Evolutionary conservation across 2,329 filamentous ascomycete species (phyloP).

Genomic region (Monosporascus ibericus): DNA sequence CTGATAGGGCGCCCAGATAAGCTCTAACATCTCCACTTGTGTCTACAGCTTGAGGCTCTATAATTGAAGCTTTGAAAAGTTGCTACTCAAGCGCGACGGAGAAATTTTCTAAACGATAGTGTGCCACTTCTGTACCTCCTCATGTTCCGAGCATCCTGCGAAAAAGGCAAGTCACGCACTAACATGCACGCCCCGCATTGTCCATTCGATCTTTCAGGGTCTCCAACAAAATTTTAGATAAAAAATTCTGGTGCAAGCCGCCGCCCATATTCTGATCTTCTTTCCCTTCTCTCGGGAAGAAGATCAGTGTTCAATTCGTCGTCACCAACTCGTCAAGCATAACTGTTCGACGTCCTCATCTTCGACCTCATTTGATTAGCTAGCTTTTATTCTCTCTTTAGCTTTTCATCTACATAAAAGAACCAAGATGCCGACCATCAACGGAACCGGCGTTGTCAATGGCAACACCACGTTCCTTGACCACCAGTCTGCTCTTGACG

Average conservation of each 20-base stretch:
- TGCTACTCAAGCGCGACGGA: no score
- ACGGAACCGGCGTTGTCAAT: conserved; percentile 53
- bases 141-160: no score
- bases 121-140: no score
- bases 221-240: conserved; percentile 11
- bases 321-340: conserved; percentile 26
- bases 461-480: conserved; percentile 59
- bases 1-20: no score
- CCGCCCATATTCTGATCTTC: conserved; percentile 26
- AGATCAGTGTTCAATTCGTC: conserved; percentile 34
- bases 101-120: no score
- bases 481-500: conserved; percentile 67
- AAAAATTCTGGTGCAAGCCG: conserved; percentile 6
- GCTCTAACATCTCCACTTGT: no score
- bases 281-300: conserved; percentile 48
- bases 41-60: no score
- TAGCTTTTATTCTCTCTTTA: conserved; percentile 21
- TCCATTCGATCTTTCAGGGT: conserved; percentile 9
- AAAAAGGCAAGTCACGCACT: not conserved
- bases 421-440: conserved; percentile 64
- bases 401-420: conserved; percentile 21
- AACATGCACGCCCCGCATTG: conserved; percentile 13
- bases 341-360: conserved; percentile 26
- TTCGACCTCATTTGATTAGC: conserved; percentile 36
- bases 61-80: no score